These are phyloP conservation scores for Daldinia concentrica DNA, from an alignment of 495 filamentous ascomycete genomes.

Conservation along the genomic window DNA sequence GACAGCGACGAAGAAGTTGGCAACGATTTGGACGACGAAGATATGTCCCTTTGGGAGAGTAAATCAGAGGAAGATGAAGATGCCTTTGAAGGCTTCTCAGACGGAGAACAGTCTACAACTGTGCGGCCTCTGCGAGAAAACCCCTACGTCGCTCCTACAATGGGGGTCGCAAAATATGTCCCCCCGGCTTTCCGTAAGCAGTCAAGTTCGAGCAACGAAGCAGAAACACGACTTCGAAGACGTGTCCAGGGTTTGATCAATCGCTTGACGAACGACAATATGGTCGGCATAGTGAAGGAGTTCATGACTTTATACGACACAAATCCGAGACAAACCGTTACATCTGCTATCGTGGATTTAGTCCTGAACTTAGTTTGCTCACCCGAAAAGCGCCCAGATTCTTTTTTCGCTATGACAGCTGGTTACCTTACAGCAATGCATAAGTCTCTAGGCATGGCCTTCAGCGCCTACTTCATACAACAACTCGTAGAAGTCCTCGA, in stretches of 20 bases:
- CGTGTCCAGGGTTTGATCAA: constrained; percentile 91
- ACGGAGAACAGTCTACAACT: constrained; percentile 25
- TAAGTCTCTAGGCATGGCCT: constrained; percentile 84
- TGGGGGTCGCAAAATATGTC: constrained; percentile 72
- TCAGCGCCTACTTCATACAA: constrained; percentile 86
- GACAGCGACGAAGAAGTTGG: constrained; percentile 46
- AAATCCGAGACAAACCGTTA: constrained; percentile 84
- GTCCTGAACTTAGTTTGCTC: constrained; percentile 81
- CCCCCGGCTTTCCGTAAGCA: constrained; percentile 82
- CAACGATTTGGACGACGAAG: constrained; percentile 42
- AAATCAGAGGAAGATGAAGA: constrained; percentile 36
- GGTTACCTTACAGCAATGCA: constrained; percentile 90
- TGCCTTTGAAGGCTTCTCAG: constrained; percentile 48
- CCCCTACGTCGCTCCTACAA: constrained; percentile 61
- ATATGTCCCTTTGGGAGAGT: constrained; percentile 20
- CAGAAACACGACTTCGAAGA: constrained; percentile 72
- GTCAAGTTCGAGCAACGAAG: constrained; percentile 70
- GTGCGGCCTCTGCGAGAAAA: constrained; percentile 55
- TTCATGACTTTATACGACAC: constrained; percentile 83
- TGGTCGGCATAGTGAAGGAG: constrained; percentile 80
- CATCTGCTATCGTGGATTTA: constrained; percentile 76
- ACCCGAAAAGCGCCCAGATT: constrained; percentile 77
- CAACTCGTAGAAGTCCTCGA: constrained; percentile 76
- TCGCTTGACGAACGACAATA: constrained; percentile 87
- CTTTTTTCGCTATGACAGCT: constrained; percentile 88